Base-by-base conservation (phyloP, 768 basidiomycete species). In the Calocybe cyanea region DNA sequence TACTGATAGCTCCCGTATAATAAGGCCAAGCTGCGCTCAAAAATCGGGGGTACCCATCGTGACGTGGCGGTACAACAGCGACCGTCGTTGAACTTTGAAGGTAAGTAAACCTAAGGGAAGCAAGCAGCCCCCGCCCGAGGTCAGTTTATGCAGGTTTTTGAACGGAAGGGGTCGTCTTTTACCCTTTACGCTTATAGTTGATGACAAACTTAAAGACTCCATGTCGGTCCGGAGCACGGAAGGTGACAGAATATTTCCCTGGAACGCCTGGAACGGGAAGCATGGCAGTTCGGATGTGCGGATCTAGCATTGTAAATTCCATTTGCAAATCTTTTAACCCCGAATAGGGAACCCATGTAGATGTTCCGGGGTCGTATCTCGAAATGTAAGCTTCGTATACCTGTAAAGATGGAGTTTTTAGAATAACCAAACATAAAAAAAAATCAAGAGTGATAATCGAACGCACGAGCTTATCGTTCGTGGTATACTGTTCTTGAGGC, bases 261-360 rank as follows among this genome's bases (percentile, higher is more conserved):
- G 83, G 78, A 19, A 66, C 52, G 0, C 75, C 77, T 3, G 68
- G 43, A 7, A 81, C 78, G 9, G 85, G 74, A 9, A 64, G 71
- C 8, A 99, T 75, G 6, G 85, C 68, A 11, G 83, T 91, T 28
- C 96, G 90, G 49, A 98, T 70, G 64, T 96, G 93, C 1, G 96
- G 96, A 63, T 99, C 96, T 32, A 99, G 81, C 96, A 99, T 99
- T 17, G 92, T 95, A 62, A 98, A 97, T 56, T 95, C 94, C 41
- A 98, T 74, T 57, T 97, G 95, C 21, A 98, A 61, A 61, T 98
- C 96, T 9, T 68, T 63, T 41, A 92, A 63, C 24, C 75, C 78
- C 10, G 83, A 81, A 61, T 83, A 83, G 0, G 91, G 85, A 41
- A 69, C 68, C 92, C 92, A 97, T 10, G 61, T 62, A 7, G 70